Evolutionary conservation across 129 eudicot genomes (phyloP), one percentile per base, ranked within the genome.

Genomic region (Artemisia annua): DNA sequence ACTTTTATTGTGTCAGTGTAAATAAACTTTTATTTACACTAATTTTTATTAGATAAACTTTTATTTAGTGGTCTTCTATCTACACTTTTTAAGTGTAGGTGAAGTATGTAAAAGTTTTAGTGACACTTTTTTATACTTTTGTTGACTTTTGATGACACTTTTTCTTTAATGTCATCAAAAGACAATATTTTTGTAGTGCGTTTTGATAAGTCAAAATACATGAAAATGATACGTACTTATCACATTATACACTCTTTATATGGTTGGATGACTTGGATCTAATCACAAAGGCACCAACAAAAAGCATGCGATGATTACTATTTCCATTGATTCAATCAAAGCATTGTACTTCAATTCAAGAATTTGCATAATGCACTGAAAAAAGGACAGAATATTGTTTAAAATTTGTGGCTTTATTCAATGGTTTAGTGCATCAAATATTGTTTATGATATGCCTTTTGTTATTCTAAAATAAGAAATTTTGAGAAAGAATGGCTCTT

Each of bases 151-250:
- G 22, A 20, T 1, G 8, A 53, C 20, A n/a, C 19, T 16, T 2
- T 12, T 7, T 51, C 1, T 20, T 24, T 1, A 0, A 22, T 11
- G 64, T 22, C 15, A 14, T 10, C 53, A 2, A 48, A 48, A 4
- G 0, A 9, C 13, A 48, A 14, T 24, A 48, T 48, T 16, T 18
- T 35, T 48, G 28, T 11, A 66, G 30, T 35, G 66, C 0, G 51
- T 46, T 22, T 43, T 35, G 71, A 71, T 78, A 78, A 70, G 77
- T 22, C 76, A 51, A 35, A 66, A 17, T 55, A 62, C 11, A 52
- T 15, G 81, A 78, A 70, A 78, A 51, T 24, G 48, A 26, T 70
- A 53, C 72, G 65, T 70, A 78, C 82, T 78, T 78, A 78, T 78
- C 81, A 70, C 57, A 28, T 48, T 14, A 62, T 70, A 16, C 63